Percentiles rank a stretch among this genome's conserved stretches.
These are phyloP conservation scores for Gonium pectorale DNA, from an alignment of 139 green algal genomes.

Conservation along the genomic window DNA sequence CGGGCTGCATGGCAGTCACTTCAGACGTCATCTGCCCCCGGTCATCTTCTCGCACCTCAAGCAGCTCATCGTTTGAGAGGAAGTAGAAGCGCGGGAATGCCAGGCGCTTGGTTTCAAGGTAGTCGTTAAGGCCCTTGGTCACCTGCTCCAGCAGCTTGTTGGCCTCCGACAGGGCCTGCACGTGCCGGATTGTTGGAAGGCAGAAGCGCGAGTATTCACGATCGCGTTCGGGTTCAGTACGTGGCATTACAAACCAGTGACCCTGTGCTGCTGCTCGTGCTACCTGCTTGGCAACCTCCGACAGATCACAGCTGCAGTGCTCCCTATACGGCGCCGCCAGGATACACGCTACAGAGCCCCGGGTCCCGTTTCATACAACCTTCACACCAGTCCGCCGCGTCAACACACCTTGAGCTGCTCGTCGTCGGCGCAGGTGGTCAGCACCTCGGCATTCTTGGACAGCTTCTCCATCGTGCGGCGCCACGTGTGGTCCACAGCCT, in stretches of 20 bases:
- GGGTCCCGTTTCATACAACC: too few species aligned
- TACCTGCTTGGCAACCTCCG: too few species aligned
- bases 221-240: too few species aligned
- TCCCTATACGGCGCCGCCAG: too few species aligned
- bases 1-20: too few species aligned
- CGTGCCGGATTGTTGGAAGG: too few species aligned
- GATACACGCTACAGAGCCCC: too few species aligned
- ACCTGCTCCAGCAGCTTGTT: slow-evolving; percentile 82
- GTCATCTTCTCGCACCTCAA: slow-evolving; percentile 73
- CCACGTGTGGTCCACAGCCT: slow-evolving; percentile 82
- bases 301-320: too few species aligned
- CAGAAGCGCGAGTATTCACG: not conserved
- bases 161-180: slow-evolving; percentile 55
- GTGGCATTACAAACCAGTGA: too few species aligned
- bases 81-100: slow-evolving; percentile 92
- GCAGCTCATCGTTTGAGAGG: slow-evolving; percentile 86
- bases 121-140: slow-evolving; percentile 85
- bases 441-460: slow-evolving; percentile 76
- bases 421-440: slow-evolving; percentile 71
- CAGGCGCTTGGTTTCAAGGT: slow-evolving; percentile 87
- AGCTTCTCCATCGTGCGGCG: slow-evolving; percentile 82
- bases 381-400: too few species aligned
- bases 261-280: too few species aligned
- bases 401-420: slow-evolving; percentile 76
- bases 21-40: too few species aligned